A percentile compares a stretch with the other conserved stretches of the same genome.
Evolutionary conservation across 73 alveolate genomes (phyloP).

Genomic region (Uronychia setigera): DNA sequence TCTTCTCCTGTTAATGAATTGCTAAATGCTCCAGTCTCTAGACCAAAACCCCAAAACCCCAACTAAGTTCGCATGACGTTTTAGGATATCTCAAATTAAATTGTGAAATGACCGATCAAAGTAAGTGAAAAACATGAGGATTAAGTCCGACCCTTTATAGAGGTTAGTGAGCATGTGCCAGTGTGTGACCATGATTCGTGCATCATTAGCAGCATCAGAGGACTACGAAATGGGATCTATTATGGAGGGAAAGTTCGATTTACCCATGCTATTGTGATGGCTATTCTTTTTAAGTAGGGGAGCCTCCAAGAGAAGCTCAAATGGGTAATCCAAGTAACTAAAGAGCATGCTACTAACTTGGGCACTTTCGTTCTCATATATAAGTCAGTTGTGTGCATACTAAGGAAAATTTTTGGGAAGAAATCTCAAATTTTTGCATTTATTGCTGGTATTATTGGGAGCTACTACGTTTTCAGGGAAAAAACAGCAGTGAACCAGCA

Average conservation of each 20-base stretch:
- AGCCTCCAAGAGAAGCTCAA: slow-evolving; percentile 48
- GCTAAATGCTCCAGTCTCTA: neutral
- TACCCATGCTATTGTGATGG: slow-evolving; percentile 88
- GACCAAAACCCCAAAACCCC: neutral
- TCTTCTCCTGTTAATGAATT: neutral
- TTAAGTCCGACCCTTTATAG: too few species aligned
- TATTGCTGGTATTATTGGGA: slow-evolving; percentile 75
- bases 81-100: too few species aligned
- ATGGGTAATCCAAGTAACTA: slow-evolving; percentile 60
- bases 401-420: slow-evolving; percentile 41
- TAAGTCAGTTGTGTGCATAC: slow-evolving; percentile 65
- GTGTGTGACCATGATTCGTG: too few species aligned
- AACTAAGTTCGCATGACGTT: too few species aligned
- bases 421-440: slow-evolving; percentile 54
- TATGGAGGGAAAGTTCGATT: slow-evolving; percentile 87
- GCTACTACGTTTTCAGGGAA: slow-evolving; percentile 64
- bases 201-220: slow-evolving; percentile 49
- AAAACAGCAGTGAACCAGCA: slow-evolving; percentile 73
- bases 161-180: too few species aligned
- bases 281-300: slow-evolving; percentile 75
- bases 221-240: slow-evolving; percentile 77
- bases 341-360: slow-evolving; percentile 77
- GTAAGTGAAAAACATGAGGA: too few species aligned
- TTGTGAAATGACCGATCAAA: too few species aligned
- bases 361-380: slow-evolving; percentile 74